These are phyloP conservation scores for Periconia macrospinosa DNA, from an alignment of 2,329 filamentous ascomycete species.

Conservation along the genomic window DNA sequence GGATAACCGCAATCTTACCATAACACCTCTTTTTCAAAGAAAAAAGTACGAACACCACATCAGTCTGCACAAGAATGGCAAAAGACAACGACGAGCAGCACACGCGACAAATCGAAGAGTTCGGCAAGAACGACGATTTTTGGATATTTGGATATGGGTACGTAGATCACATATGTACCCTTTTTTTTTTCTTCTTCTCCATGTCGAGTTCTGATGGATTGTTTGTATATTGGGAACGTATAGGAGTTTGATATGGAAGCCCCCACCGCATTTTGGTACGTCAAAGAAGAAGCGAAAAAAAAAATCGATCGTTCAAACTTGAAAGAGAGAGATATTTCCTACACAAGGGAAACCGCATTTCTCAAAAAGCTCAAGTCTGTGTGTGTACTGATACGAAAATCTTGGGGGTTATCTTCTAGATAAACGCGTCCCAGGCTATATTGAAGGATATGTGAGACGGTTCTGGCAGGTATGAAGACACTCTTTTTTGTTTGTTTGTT, in stretches of 20 bases:
- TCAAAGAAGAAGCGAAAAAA: neutral
- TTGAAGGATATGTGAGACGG: conserved; percentile 87
- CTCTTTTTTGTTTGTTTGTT: neutral
- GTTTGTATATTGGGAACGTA: neutral
- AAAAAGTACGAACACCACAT: no score
- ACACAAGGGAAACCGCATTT: no score
- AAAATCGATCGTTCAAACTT: no score
- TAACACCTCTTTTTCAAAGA: no score
- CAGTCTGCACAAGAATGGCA: no score
- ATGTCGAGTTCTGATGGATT: neutral
- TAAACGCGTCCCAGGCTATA: conserved; percentile 81
- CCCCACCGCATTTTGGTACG: conserved; percentile 90
- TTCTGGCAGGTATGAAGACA: conserved; percentile 86
- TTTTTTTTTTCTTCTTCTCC: neutral
- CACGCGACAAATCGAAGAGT: conserved; percentile 32
- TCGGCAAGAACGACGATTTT: conserved; percentile 64
- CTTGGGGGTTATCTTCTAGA: conserved; percentile 57
- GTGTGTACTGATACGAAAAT: no score
- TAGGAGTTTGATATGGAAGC: conserved; percentile 97
- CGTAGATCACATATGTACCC: conserved; percentile 24
- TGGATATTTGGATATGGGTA: conserved; percentile 99
- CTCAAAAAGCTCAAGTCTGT: no score
- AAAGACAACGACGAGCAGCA: conserved; percentile 19
- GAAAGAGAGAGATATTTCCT: no score
- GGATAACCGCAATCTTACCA: no score